Conservation (phyloP, 306 rosid species). For the Crotalaria pallida region DNA sequence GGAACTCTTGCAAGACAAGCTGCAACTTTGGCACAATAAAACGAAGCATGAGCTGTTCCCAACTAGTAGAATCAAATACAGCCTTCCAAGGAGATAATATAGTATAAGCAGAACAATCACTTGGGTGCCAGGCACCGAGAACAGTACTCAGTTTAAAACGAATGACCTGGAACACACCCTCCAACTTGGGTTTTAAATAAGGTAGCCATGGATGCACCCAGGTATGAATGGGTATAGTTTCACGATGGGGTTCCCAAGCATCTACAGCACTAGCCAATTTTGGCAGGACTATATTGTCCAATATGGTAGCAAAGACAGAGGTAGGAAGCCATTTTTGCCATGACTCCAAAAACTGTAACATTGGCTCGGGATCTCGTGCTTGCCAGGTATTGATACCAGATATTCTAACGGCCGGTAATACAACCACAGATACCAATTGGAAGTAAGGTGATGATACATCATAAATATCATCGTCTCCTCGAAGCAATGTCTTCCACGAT, state of each 20-base stretch:
- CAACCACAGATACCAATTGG: constrained; percentile 79
- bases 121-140: constrained; percentile 96
- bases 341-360: constrained; percentile 69
- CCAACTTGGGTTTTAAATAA: constrained; percentile 71
- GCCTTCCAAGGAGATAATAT: constrained; percentile 87
- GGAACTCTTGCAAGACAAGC: constrained; percentile 82
- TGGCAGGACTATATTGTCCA: constrained; percentile 73
- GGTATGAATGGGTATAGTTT: constrained; percentile 83
- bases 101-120: constrained; percentile 76
- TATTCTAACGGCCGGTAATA: constrained; percentile 83
- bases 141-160: constrained; percentile 75
- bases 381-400: constrained; percentile 87
- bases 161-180: constrained; percentile 66
- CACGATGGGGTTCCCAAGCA: constrained; percentile 88
- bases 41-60: constrained; percentile 87
- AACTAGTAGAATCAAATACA: constrained; percentile 74
- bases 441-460: constrained; percentile 61
- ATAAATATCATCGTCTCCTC: constrained; percentile 80
- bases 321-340: constrained; percentile 84
- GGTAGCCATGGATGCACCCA: constrained; percentile 99
- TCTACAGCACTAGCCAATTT: constrained; percentile 75
- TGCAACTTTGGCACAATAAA: constrained; percentile 89
- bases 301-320: constrained; percentile 51
- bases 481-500: constrained; percentile 64
- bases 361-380: constrained; percentile 90